Evolutionary conservation across 305 asterid genomes (phyloP).

Genomic region (Solanum hybrid): DNA sequence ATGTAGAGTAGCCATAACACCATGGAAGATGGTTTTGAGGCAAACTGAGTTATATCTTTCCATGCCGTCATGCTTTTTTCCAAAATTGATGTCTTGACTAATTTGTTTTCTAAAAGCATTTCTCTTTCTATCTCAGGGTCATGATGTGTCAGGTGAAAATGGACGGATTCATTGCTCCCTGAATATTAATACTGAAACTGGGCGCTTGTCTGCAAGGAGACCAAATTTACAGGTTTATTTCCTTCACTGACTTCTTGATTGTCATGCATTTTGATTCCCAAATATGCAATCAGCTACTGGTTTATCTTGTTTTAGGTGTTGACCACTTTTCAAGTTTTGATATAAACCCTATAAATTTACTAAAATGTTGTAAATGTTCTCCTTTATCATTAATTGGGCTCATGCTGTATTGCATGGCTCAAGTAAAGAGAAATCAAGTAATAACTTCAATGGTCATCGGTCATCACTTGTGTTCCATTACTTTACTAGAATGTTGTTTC

Average conservation of each 20-base stretch:
- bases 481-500: not conserved
- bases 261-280: not conserved
- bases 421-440: conserved; percentile 4
- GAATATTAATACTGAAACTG: conserved; percentile 97
- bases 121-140: conserved; percentile 47
- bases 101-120: not conserved
- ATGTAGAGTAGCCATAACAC: not conserved
- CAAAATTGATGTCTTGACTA: not conserved
- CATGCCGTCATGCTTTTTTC: not conserved
- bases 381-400: not conserved
- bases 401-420: conserved; percentile 11
- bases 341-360: not conserved
- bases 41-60: not conserved
- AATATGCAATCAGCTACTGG: not conserved
- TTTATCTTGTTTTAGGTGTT: not conserved
- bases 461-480: not conserved
- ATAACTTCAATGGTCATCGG: not conserved
- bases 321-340: not conserved
- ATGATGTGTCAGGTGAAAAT: conserved; percentile 65
- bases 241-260: not conserved
- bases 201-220: conserved; percentile 93
- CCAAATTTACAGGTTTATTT: conserved; percentile 92
- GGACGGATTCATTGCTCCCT: conserved; percentile 94
- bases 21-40: conserved; percentile 4
- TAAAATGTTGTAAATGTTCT: not conserved